Base-by-base conservation (phyloP, 1,139 yeast genomes). In the Suzukiozyma palmioleophila region DNA sequence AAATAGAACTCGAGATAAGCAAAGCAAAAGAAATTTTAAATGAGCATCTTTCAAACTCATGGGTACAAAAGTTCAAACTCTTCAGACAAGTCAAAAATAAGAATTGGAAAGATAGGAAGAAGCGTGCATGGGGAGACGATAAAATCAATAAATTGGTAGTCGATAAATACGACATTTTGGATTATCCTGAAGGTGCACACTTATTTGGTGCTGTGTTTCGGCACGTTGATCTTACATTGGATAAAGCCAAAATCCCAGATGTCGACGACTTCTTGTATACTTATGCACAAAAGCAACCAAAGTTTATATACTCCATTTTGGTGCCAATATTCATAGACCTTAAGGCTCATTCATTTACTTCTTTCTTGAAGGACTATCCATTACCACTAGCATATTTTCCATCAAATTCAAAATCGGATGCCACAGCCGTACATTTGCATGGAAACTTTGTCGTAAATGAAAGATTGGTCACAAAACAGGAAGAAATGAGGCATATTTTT, bases 21-120 rank as follows among this genome's bases (percentile, higher is more conserved):
- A 40, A 52, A 3, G 79, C 80, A 0, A 55, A 50, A 35, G 59
- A 62, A 10, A 38, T 64, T 7, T 60, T 75, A 15, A 60, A 69
- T 33, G 45, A 50, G 38, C 77, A 84, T 44, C 64, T 85, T 30
- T 76, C 92, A 0, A 69, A 68, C 15, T 77, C 94, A 0, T 90
- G 97, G 97, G 73, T 84, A 24, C 46, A 52, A 35, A 68, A 64
- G 42, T 68, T 46, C 47, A 54, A 49, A 29, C 42, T 51, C 13
- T 69, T 62, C 49, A 52, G 58, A 15, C 33, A 46, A 2, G 50
- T 51, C 8, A 63, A 66, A 43, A 44, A 50, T 12, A 43, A 53
- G 6, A 45, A 45, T 15, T 66, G 73, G 70, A 49, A 46, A 32
- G 41, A 48, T 8, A 55, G 66, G 36, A 39, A 53, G 14, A 52